Evolutionary conservation across 2,329 filamentous ascomycete genomes (phyloP).

Genomic region (Calonectria leucothoes): DNA sequence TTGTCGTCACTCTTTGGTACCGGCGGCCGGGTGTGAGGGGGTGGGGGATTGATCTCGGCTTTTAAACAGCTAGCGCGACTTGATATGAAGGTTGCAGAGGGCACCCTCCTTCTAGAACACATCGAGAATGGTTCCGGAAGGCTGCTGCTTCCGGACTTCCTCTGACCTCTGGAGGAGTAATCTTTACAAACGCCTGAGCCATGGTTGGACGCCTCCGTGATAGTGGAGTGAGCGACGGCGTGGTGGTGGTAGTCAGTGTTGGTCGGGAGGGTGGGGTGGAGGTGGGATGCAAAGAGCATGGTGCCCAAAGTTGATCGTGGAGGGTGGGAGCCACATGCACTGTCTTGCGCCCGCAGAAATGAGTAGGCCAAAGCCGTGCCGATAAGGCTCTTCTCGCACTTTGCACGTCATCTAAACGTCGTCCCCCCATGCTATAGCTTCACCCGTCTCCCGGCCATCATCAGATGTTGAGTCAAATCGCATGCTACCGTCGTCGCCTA

Average conservation of each 20-base stretch:
- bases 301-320: background rate
- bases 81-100: conserved; percentile 28
- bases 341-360: background rate
- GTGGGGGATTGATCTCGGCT: conserved; percentile 39
- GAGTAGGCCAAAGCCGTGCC: background rate
- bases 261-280: conserved; percentile 24
- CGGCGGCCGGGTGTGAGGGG: conserved; percentile 23
- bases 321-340: background rate
- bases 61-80: conserved; percentile 35
- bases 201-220: conserved; percentile 41
- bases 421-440: conserved; percentile 21
- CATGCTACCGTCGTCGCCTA: background rate
- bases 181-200: conserved; percentile 45
- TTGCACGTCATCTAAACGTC: conserved; percentile 16
- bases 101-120: conserved; percentile 32
- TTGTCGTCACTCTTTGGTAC: conserved; percentile 32
- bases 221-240: conserved; percentile 35
- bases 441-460: conserved; percentile 1
- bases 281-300: conserved; percentile 6
- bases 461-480: conserved; percentile 13
- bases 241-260: conserved; percentile 25
- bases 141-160: conserved; percentile 37
- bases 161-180: conserved; percentile 40
- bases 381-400: background rate
- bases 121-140: conserved; percentile 40